Evolutionary conservation across 768 basidiomycete genomes (phyloP).

Genomic region (Mycena floridula): DNA sequence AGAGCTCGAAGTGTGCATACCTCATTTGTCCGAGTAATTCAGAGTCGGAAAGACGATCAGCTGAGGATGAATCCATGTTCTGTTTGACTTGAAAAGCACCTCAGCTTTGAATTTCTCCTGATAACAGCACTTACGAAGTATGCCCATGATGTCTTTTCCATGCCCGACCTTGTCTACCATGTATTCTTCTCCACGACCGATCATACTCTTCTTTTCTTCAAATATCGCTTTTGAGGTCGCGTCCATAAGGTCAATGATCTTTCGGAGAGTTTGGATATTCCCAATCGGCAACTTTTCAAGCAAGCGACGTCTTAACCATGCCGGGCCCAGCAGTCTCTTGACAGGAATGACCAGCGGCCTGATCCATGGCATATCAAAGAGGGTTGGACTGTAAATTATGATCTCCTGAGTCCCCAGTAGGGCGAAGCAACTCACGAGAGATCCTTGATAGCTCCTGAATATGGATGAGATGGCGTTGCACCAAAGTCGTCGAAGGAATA

Average conservation of each 20-base stretch:
- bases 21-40: conserved; percentile 20
- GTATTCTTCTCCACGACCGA: conserved; percentile 15
- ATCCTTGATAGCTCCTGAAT: conserved; percentile 9
- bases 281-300: conserved; percentile 16
- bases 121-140: conserved; percentile 19
- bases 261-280: conserved; percentile 13
- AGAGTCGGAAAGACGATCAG: conserved; percentile 15
- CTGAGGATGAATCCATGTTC: conserved; percentile 12
- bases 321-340: conserved; percentile 16
- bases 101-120: not conserved
- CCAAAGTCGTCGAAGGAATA: conserved; percentile 15
- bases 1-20: conserved; percentile 5
- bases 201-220: conserved; percentile 18
- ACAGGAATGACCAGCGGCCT: conserved; percentile 14
- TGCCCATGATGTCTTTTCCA: conserved; percentile 28
- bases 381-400: conserved; percentile 12
- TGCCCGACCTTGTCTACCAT: conserved; percentile 17
- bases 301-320: conserved; percentile 19
- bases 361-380: conserved; percentile 11
- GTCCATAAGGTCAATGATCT: conserved; percentile 22
- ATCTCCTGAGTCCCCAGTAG: not conserved
- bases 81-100: conserved; percentile 12
- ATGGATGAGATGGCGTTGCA: conserved; percentile 9
- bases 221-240: conserved; percentile 16
- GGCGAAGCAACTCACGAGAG: conserved; percentile 7